Base-by-base conservation (phyloP, 2,329 filamentous ascomycete species). In the Alternaria angustiovoidea region DNA sequence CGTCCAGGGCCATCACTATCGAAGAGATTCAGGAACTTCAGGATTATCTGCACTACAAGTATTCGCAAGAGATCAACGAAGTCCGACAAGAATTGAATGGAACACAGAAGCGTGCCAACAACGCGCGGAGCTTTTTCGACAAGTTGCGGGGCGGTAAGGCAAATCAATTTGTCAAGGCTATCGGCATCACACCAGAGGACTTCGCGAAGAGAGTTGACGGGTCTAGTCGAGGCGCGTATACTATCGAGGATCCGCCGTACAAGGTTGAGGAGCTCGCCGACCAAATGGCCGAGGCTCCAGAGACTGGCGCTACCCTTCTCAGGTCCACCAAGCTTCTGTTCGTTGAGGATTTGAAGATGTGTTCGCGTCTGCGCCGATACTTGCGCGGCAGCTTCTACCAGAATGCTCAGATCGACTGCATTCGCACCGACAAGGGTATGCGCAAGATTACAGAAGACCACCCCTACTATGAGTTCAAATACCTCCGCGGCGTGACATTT, bases 401-500 rank as follows among this genome's bases (percentile, higher is more conserved):
- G 73, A 89, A 89, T 67, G 93, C 93, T 24, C 86, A 91, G 57
- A 89, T 99, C 61, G 93, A 94, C 81, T 96, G 94, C 77, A 88
- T 88, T 63, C 89, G 95, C 56, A 99, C 95, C 0, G 94, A 98
- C 61, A 99, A 98, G 80, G 95, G 95, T 28, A 82, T 97, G 54
- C 91, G 92, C 58, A 92, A 92, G 73, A 98, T 99, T 68, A 94
- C 97, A 70, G 94, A 98, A 63, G 89, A 95, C 24, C 94, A 98
- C 73, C 93, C 93, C 0, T 98, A 96, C 79, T 98, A 98, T 76
- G 95, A 98, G 78, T 92, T 99, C 82, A 97, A 99, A 79, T 99
- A 99, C 71, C 85, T 99, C 20, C 89, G 93, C 65, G 93, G 95
- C 70, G 94, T 97, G 78, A 91, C 92, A 7, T 91, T 97, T 62